Evolutionary conservation across 2,329 filamentous ascomycete genomes (phyloP).

Genomic region (Beauveria rudraprayagi): DNA sequence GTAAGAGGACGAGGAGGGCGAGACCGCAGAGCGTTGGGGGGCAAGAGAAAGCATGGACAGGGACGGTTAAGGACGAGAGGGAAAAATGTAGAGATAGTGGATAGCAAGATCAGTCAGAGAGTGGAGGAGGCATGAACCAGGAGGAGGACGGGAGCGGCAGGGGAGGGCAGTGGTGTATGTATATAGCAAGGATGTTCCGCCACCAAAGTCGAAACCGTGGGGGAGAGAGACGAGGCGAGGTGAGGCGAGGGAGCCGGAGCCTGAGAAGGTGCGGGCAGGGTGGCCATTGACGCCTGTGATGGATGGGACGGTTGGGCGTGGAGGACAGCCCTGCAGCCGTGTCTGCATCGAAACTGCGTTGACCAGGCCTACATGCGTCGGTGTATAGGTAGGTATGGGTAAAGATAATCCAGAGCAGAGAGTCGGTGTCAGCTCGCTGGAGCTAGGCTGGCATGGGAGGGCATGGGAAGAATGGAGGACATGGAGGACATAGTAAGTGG

Average conservation of each 20-base stretch:
- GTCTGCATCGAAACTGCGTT: neutral
- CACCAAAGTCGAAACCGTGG: slow-evolving; percentile 6
- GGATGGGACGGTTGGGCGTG: slow-evolving; percentile 2
- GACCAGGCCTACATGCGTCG: neutral
- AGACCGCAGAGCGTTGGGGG: slow-evolving; percentile 1
- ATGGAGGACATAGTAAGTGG: neutral
- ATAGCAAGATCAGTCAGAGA: neutral
- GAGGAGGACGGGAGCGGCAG: neutral
- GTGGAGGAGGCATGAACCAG: neutral
- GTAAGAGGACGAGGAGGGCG: neutral
- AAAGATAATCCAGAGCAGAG: neutral
- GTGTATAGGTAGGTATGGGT: neutral
- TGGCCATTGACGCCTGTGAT: slow-evolving; percentile 15
- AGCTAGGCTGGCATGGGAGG: neutral
- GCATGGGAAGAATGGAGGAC: too few relatives aligned
- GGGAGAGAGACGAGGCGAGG: neutral
- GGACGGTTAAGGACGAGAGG: neutral
- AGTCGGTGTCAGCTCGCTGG: neutral
- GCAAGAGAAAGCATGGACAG: slow-evolving; percentile 4
- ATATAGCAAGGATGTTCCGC: slow-evolving; percentile 9
- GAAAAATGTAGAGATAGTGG: neutral
- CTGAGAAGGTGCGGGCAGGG: slow-evolving; percentile 15
- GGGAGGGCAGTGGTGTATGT: neutral
- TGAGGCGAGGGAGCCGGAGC: neutral
- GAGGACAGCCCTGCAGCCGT: slow-evolving; percentile 4